Base-by-base conservation (phyloP, 305 asterid genomes). In the Plantago lanceolata region DNA sequence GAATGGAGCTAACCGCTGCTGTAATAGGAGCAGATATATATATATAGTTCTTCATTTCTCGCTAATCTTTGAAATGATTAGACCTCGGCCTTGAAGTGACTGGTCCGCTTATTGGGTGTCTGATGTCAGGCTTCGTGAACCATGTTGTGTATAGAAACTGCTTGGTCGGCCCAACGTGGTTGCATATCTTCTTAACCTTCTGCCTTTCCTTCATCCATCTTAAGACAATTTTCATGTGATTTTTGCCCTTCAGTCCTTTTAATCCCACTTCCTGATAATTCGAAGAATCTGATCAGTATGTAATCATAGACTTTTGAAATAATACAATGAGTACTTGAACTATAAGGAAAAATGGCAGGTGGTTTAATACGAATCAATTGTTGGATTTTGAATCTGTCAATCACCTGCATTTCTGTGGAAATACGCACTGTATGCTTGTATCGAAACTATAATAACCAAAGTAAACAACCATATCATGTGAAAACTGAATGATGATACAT, bases 181-280 rank as follows among this genome's bases (percentile, higher is more conserved):
- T 85, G 89, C 95, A 85, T 51, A 87, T 75, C 61, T 73, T 71
- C 77, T 77, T 82, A 28, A 89, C 74, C 81, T 83, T 87, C 78
- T 87, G 95, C 66, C 97, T 79, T 76, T 89, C 90, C 66, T 86
- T 71, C 95, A 89, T 87, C 97, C 95, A 85, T 81, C 94, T 85
- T 78, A 87, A 68, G 4, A 87, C 82, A 59, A 81, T 75, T 68
- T 89, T 89, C 97, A 89, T 85, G 78, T 85, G 95, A 67, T 88
- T 80, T 78, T 85, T 87, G 82, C 94, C 82, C 5, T 82, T 56
- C 33, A 89, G 78, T 9, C 94, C 94, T 81, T 79, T 83, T 77
- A 89, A 68, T 56, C 97, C 94, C 60, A 89, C 90, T 15, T 79
- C 90, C 96, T 89, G 80, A 57, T 66, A 64, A 68, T 61, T 21